A percentile compares a stretch with the other conserved stretches of the same genome.
Evolutionary conservation across 768 basidiomycete genomes (phyloP).

Genomic region (Leccinum uliginosum): DNA sequence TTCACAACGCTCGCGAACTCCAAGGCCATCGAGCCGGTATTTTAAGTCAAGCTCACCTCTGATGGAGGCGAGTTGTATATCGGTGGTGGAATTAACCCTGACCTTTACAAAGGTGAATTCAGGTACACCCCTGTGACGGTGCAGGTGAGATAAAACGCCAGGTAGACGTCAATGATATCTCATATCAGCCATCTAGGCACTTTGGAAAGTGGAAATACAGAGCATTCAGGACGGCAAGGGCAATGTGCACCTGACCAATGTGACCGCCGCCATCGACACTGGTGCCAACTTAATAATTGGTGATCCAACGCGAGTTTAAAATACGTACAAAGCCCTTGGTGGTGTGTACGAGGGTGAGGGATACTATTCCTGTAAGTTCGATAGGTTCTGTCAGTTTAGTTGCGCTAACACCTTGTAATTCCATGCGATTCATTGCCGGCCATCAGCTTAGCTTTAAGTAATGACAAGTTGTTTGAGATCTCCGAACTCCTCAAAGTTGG

Average conservation of each 20-base stretch:
- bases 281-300: background rate
- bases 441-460: background rate
- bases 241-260: background rate
- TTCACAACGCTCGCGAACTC: background rate
- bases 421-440: background rate
- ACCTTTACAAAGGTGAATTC: background rate
- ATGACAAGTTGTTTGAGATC: background rate
- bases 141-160: background rate
- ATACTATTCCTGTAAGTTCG: background rate
- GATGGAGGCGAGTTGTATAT: background rate
- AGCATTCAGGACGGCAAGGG: background rate
- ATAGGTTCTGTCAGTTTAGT: background rate
- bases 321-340: background rate
- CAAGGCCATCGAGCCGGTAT: background rate
- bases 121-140: background rate
- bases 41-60: background rate
- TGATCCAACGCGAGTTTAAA: background rate
- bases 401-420: background rate
- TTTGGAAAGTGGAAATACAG: background rate
- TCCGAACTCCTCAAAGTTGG: background rate
- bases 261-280: background rate
- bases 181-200: background rate
- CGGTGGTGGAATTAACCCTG: background rate
- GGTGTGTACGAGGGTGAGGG: background rate
- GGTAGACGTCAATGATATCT: background rate